These are phyloP conservation scores for Nephelium lappaceum DNA, from an alignment of 345 rosid species.

Conservation along the genomic window DNA sequence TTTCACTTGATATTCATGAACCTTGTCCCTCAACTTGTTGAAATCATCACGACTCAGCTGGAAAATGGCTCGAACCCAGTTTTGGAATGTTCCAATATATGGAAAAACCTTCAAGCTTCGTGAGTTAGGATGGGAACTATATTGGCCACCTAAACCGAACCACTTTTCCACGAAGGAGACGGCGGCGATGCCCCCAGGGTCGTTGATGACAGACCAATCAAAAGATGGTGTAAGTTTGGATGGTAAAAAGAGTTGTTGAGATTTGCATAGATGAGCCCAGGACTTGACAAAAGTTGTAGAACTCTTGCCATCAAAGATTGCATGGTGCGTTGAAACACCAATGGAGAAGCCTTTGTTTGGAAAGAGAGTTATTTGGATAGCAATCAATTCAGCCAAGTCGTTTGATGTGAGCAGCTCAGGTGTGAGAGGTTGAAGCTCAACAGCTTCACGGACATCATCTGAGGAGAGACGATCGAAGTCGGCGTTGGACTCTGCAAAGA, in stretches of 20 bases:
- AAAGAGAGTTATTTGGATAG: constrained; percentile 28
- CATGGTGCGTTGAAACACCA: constrained; percentile 19
- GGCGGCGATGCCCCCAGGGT: constrained; percentile 10
- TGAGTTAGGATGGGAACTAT: too few relatives aligned
- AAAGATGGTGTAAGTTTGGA: constrained; percentile 24
- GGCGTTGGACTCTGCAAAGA: constrained; percentile 36
- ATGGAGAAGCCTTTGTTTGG: constrained; percentile 23
- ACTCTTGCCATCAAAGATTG: constrained; percentile 16
- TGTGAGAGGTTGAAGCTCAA: constrained; percentile 29
- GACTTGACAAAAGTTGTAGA: constrained; percentile 13
- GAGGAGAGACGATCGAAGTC: constrained; percentile 31
- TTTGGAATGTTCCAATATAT: background rate
- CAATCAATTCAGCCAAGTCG: background rate
- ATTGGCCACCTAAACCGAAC: background rate
- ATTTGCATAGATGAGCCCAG: constrained; percentile 28
- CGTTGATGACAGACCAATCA: constrained; percentile 31
- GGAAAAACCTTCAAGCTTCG: too few relatives aligned
- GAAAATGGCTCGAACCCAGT: background rate
- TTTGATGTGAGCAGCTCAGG: constrained; percentile 35
- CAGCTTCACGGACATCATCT: constrained; percentile 21
- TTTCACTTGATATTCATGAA: background rate
- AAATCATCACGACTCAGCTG: constrained; percentile 25
- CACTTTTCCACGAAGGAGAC: background rate
- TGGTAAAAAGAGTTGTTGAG: background rate
- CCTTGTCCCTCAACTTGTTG: constrained; percentile 20